Evolutionary conservation across 768 basidiomycete genomes (phyloP), one percentile per base, ranked within the genome.

Genomic region (Trametes punicea): DNA sequence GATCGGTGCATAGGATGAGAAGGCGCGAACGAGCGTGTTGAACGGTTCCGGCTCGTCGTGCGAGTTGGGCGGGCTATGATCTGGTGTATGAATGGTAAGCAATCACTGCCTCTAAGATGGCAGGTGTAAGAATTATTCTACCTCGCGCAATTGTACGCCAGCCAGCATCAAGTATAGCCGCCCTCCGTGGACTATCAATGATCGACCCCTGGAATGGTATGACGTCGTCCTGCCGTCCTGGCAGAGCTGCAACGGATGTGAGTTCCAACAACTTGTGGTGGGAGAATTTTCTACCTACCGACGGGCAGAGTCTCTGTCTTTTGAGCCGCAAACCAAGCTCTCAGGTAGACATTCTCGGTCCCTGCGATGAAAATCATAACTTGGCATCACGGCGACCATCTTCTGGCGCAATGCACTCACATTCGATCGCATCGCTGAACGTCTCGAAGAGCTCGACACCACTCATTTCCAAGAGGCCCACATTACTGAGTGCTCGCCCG

Each of bases 271-370:
- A 5, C 38, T 20, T 26, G 23, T 13, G 30, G 36, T 16, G 62
- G 50, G 3, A 45, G 23, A 3, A 3, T 3, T 8, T 33, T 23
- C 2, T 15, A 80, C 83, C 64, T 53, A 84, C 78, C 60, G 71
- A 77, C 60, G 31, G 74, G 53, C 52, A 64, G 26, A 2, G 70
- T 73, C 65, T 88, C 84, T 20, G 77, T 68, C 64, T 86, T 86
- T 65, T 83, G 82, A 0, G 82, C 80, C 56, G 76, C 74, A 61
- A 88, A 88, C 88, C 88, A 90, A 7, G 88, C 85, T 50, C 81
- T 81, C 59, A 98, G 67, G 72, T 97, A 97, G 0, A 83, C 88
- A 71, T 98, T 98, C 73, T 98, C 94, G 0, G 92, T 95, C 94
- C 94, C 90, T 91, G 45, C 80, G 16, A 50, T 36, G 20, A 26